Percentiles rank a stretch among this genome's conserved stretches.
Evolutionary conservation across 2,329 filamentous ascomycete genomes (phyloP).

Genomic region (Microthyrium microscopicum): DNA sequence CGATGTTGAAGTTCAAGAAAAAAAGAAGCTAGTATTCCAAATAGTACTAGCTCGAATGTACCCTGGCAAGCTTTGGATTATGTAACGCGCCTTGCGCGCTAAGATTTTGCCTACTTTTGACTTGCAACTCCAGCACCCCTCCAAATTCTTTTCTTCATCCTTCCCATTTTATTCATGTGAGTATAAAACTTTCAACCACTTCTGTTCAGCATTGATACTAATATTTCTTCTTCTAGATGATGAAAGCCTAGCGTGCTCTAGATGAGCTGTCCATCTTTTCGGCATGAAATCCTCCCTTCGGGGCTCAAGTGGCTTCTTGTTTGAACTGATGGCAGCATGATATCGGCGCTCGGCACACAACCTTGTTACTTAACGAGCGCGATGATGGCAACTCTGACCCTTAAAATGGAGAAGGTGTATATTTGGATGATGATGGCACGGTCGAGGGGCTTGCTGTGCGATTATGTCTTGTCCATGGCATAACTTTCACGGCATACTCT

Average conservation of each 20-base stretch:
- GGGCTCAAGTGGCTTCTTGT: conserved; percentile 71
- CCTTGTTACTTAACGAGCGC: conserved; percentile 98
- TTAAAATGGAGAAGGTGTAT: conserved; percentile 39
- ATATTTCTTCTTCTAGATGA: conserved; percentile 50
- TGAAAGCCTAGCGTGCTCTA: conserved; percentile 97
- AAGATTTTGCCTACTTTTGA: no score
- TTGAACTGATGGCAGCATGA: conserved; percentile 64
- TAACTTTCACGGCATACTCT: no score
- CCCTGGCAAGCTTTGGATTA: no score
- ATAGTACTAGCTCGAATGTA: no score
- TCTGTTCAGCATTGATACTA: background rate
- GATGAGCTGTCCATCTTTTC: conserved; percentile 63
- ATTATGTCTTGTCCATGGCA: no score
- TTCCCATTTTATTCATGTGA: conserved; percentile 34
- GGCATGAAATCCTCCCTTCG: conserved; percentile 63
- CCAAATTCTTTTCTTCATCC: conserved; percentile 44
- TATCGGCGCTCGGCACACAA: conserved; percentile 97
- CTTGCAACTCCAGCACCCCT: background rate
- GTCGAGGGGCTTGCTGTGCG: no score
- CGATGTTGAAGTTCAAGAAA: no score
- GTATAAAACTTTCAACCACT: conserved; percentile 3
- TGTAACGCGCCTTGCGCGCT: no score
- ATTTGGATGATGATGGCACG: background rate
- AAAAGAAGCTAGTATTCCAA: no score
- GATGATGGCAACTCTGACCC: conserved; percentile 91